Percentiles rank a stretch among this genome's conserved stretches.
These are phyloP conservation scores for Bryum argenteum DNA, from an alignment of 225 moss, liverwort and hornwort genomes.

Conservation along the genomic window DNA sequence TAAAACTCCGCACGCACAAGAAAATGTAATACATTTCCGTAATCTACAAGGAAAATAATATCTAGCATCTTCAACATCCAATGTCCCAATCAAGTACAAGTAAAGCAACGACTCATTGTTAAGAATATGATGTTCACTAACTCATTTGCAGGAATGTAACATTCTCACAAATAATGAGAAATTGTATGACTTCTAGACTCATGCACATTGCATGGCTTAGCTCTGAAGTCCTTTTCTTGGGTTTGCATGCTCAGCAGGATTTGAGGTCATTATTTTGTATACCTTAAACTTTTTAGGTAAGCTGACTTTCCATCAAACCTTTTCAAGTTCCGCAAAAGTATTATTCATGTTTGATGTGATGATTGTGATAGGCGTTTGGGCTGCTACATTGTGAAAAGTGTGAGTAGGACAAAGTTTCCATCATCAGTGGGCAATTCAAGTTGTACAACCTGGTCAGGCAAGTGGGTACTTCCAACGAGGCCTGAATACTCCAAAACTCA, in stretches of 20 bases:
- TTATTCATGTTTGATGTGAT: neutral
- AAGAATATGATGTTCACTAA: neutral
- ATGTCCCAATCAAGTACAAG: too few relatives aligned
- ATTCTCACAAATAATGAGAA: too few relatives aligned
- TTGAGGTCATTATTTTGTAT: too few relatives aligned
- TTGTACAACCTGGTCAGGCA: neutral
- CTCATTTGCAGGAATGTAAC: neutral
- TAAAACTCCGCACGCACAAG: too few relatives aligned
- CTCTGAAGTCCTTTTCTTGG: too few relatives aligned
- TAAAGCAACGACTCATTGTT: too few relatives aligned
- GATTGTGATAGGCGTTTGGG: neutral
- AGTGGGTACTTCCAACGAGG: slow-evolving; percentile 6
- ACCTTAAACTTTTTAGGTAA: too few relatives aligned
- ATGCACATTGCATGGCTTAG: too few relatives aligned
- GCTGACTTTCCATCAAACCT: neutral
- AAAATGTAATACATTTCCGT: too few relatives aligned
- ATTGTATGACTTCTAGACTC: neutral
- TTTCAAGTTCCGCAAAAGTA: neutral
- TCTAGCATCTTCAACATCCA: too few relatives aligned
- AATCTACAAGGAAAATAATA: too few relatives aligned
- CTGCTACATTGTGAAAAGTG: neutral
- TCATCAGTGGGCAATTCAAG: neutral
- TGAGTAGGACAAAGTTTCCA: neutral
- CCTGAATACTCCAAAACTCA: slow-evolving; percentile 19
- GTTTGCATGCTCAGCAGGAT: too few relatives aligned